Conservation (phyloP, 306 rosid species). For the Ceratonia siliqua region DNA sequence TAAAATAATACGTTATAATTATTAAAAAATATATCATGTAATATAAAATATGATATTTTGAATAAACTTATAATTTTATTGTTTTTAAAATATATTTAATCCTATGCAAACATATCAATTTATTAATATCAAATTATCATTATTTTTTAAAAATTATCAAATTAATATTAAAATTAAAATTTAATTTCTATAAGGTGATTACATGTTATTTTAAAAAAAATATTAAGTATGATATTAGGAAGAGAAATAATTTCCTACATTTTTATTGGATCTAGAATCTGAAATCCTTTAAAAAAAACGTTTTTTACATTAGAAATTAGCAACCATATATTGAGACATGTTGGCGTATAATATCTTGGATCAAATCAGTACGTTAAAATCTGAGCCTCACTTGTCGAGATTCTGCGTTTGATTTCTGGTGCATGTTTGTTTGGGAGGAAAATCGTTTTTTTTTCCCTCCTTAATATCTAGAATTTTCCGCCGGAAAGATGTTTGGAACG, state of each 20-base stretch:
- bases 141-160: no score
- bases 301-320: neutral
- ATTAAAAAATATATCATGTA: no score
- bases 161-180: no score
- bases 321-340: neutral
- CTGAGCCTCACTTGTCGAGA: neutral
- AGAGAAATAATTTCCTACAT: no score
- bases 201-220: no score
- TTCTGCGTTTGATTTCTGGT: neutral
- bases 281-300: neutral
- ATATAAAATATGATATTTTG: no score
- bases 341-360: neutral
- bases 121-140: no score
- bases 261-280: neutral
- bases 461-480: neutral
- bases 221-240: no score
- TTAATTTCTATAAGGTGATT: neutral
- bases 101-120: no score
- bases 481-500: neutral
- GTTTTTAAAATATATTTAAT: no score
- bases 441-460: neutral
- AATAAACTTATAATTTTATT: no score
- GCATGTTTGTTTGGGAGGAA: neutral
- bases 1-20: no score
- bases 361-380: neutral